These are phyloP conservation scores for Aspergillus wentii DNA, from an alignment of 495 filamentous ascomycete species.

Conservation along the genomic window DNA sequence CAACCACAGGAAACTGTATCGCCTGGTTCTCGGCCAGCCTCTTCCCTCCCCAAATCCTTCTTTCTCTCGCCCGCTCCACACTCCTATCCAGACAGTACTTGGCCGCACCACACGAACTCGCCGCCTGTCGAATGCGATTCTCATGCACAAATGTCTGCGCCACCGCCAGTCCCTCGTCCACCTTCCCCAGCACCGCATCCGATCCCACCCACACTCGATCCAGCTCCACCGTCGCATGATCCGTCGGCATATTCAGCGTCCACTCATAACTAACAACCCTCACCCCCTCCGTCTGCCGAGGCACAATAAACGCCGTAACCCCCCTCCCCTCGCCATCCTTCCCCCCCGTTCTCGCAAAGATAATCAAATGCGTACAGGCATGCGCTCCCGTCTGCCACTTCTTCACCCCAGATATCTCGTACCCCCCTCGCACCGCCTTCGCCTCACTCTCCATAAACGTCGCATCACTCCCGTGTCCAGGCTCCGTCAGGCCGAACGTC, in stretches of 20 bases:
- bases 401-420: constrained; percentile 49
- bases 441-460: constrained; percentile 54
- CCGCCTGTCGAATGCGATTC: constrained; percentile 57
- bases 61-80: constrained; percentile 45
- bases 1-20: constrained; percentile 57
- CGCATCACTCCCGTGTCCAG: constrained; percentile 55
- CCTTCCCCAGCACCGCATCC: constrained; percentile 40
- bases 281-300: constrained; percentile 38
- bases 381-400: constrained; percentile 61
- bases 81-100: constrained; percentile 50
- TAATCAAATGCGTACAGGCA: constrained; percentile 50
- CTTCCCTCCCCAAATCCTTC: constrained; percentile 47
- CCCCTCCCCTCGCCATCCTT: constrained; percentile 39
- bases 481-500: constrained; percentile 58
- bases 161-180: constrained; percentile 47
- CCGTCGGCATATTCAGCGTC: constrained; percentile 60
- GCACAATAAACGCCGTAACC: constrained; percentile 55
- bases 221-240: constrained; percentile 52
- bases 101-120: constrained; percentile 52
- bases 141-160: constrained; percentile 61
- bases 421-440: constrained; percentile 33
- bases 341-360: constrained; percentile 53
- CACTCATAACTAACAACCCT: constrained; percentile 51
- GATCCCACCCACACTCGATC: constrained; percentile 43
- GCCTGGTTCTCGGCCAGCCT: constrained; percentile 52